phyloP scores from a whole-genome alignment of 345 rosid genomes.

The Eucalyptus pumila region DNA sequence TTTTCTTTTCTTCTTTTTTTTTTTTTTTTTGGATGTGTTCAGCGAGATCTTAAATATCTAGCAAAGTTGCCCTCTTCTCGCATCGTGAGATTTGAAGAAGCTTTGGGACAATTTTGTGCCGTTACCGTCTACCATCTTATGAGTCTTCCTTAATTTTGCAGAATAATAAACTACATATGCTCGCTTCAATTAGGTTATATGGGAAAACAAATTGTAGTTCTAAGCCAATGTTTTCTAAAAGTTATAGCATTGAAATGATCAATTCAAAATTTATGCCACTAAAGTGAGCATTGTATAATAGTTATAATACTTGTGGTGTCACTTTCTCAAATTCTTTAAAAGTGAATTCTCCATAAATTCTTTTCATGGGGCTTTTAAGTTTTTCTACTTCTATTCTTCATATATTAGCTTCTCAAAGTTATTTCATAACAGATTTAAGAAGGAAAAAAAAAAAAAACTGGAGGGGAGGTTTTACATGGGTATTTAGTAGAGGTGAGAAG shows the following conservation, averaged over 20 bases:
- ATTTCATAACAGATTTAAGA: no score
- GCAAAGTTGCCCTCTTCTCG: not conserved
- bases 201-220: not conserved
- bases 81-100: not conserved
- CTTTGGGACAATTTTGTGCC: not conserved
- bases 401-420: not conserved
- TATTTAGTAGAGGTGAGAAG: no score
- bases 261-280: no score
- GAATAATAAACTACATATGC: no score
- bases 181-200: not conserved
- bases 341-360: not conserved
- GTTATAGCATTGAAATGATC: not conserved
- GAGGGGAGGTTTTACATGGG: no score
- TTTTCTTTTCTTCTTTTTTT: no score
- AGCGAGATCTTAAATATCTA: not conserved
- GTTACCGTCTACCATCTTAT: not conserved
- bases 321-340: not conserved
- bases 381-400: not conserved
- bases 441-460: no score
- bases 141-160: no score
- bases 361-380: not conserved
- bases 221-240: not conserved
- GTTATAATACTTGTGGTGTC: not conserved
- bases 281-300: no score
- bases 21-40: no score